A percentile compares a stretch with the other conserved stretches of the same genome.
These are phyloP conservation scores for Pythium chondricola DNA, from an alignment of 352 stramenopile genomes.

Conservation along the genomic window DNA sequence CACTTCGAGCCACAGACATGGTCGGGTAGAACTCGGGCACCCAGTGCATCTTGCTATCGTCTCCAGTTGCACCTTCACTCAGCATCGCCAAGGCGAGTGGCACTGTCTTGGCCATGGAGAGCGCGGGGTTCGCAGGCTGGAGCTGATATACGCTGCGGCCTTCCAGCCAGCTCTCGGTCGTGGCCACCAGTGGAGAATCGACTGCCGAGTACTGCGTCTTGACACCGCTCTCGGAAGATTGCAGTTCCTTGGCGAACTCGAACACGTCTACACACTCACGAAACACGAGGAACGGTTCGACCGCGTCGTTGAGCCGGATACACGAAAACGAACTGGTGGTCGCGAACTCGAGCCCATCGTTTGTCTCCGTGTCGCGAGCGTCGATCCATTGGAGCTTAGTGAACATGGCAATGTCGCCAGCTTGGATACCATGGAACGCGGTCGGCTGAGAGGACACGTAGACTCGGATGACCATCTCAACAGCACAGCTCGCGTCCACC, in stretches of 20 bases:
- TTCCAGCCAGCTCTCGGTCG: slow-evolving; percentile 18
- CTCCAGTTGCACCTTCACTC: neutral
- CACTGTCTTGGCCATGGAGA: neutral
- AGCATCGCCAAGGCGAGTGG: neutral
- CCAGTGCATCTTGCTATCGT: neutral
- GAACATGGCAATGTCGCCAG: slow-evolving; percentile 41
- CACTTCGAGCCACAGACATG: slow-evolving; percentile 2
- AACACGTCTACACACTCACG: neutral
- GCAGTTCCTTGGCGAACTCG: slow-evolving; percentile 8
- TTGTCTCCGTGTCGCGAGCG: neutral
- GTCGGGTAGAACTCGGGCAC: slow-evolving; percentile 6
- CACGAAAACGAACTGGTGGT: slow-evolving; percentile 9
- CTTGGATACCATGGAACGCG: slow-evolving; percentile 38
- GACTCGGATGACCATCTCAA: slow-evolving; percentile 42
- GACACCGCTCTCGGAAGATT: neutral
- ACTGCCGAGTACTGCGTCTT: slow-evolving; percentile 10
- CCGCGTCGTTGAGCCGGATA: slow-evolving; percentile 11
- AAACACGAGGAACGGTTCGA: slow-evolving; percentile 10
- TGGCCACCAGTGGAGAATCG: slow-evolving; percentile 7
- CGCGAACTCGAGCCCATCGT: slow-evolving; percentile 40
- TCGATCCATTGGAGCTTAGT: slow-evolving; percentile 49
- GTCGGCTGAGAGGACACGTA: slow-evolving; percentile 35
- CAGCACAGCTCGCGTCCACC: slow-evolving; percentile 42
- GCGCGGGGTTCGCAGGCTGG: neutral
- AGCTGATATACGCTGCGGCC: neutral